A percentile compares a stretch with the other conserved stretches of the same genome.
These are phyloP conservation scores for Fusarium bactridioides DNA, from an alignment of 2,329 filamentous ascomycete species.

Conservation along the genomic window DNA sequence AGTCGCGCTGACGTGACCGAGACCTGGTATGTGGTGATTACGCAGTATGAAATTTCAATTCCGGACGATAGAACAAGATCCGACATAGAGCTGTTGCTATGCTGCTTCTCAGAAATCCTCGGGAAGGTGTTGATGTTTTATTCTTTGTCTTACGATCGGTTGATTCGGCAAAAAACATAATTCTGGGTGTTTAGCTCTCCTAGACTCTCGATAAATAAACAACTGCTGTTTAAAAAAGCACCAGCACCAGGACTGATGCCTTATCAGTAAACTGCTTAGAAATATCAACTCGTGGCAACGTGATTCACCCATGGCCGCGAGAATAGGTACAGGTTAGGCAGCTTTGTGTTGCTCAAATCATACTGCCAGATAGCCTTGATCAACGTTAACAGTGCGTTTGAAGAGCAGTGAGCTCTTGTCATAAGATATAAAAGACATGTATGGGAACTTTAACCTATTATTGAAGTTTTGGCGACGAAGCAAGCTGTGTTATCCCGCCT, in stretches of 20 bases:
- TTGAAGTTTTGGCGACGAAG: rapidly evolving
- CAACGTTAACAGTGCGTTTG: rapidly evolving
- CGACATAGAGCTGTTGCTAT: background rate
- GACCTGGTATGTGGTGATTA: conserved; percentile 27
- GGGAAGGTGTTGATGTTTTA: too few relatives aligned
- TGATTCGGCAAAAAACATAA: rapidly evolving
- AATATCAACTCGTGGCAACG: background rate
- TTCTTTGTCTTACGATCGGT: rapidly evolving
- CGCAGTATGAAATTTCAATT: rapidly evolving
- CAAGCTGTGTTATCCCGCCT: rapidly evolving
- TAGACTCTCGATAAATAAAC: rapidly evolving
- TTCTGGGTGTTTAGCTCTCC: rapidly evolving
- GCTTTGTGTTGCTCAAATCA: rapidly evolving
- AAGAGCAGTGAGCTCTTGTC: rapidly evolving
- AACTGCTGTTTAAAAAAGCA: rapidly evolving
- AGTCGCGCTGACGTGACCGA: conserved; percentile 18
- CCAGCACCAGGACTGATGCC: rapidly evolving
- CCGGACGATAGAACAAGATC: rapidly evolving
- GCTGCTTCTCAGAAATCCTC: too few relatives aligned
- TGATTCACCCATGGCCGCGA: rapidly evolving
- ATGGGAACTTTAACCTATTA: rapidly evolving
- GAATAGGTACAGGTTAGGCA: background rate
- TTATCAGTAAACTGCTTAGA: rapidly evolving
- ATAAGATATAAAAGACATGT: rapidly evolving
- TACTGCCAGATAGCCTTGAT: rapidly evolving